Evolutionary conservation across 192 early-diverging fungal genomes (phyloP).

Genomic region (Coemansia sp.): DNA sequence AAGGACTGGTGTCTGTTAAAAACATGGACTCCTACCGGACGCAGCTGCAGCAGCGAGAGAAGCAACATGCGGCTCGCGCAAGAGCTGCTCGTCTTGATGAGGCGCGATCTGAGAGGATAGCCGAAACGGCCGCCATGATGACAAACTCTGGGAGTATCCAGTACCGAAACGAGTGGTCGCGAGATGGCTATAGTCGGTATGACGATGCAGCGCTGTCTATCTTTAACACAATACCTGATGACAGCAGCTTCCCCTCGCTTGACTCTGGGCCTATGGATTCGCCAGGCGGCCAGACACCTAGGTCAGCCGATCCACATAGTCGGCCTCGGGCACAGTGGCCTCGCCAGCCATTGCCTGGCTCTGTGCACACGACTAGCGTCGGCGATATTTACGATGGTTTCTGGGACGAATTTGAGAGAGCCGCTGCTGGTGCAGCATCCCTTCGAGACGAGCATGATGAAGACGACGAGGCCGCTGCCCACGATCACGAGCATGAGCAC

Average conservation of each 20-base stretch:
- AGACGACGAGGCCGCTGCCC: conserved; percentile 11
- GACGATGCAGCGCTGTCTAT: not conserved
- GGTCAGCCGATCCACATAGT: not conserved
- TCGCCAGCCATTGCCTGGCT: conserved; percentile 21
- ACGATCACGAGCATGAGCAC: conserved; percentile 6
- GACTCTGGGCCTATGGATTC: not conserved
- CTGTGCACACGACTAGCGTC: not conserved
- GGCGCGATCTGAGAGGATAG: conserved; percentile 28
- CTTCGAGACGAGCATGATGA: conserved; percentile 3
- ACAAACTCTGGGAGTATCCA: not conserved
- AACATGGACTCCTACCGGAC: conserved; percentile 31
- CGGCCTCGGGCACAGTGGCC: conserved; percentile 31
- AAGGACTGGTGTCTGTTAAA: conserved; percentile 60
- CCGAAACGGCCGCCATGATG: conserved; percentile 19
- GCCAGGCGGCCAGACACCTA: not conserved
- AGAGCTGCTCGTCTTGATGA: conserved; percentile 34
- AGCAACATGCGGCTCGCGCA: conserved; percentile 50
- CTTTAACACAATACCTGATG: conserved; percentile 18
- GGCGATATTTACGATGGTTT: conserved; percentile 12
- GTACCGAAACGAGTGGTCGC: conserved; percentile 14
- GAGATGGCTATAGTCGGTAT: not conserved
- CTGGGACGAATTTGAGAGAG: conserved; percentile 50
- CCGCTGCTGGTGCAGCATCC: conserved; percentile 6
- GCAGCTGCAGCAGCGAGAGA: conserved; percentile 45
- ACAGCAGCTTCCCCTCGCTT: conserved; percentile 43